Conservation (phyloP, 352 stramenopile species). For the Globisporangium carolinianum region DNA sequence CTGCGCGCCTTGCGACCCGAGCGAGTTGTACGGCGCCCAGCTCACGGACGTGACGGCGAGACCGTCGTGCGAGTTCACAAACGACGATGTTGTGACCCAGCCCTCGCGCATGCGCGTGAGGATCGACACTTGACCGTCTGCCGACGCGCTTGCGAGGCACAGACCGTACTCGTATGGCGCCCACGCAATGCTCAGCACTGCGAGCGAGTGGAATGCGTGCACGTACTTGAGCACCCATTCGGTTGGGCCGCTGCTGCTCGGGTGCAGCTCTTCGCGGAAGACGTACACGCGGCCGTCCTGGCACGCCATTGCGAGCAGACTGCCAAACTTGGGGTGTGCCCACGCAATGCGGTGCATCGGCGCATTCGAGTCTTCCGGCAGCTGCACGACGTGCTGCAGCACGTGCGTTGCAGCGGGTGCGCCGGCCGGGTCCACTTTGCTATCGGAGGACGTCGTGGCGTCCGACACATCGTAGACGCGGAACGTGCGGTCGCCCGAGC, state of each 20-base stretch:
- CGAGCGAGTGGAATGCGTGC: constrained; percentile 60
- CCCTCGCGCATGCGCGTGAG: constrained; percentile 76
- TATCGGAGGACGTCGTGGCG: constrained; percentile 21
- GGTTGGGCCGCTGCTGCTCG: constrained; percentile 43
- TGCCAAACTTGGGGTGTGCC: constrained; percentile 83
- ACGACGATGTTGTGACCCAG: constrained; percentile 73
- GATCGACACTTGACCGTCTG: constrained; percentile 80
- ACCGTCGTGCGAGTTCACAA: constrained; percentile 68
- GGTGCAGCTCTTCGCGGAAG: constrained; percentile 72
- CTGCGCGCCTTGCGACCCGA: constrained; percentile 60
- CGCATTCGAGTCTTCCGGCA: constrained; percentile 57
- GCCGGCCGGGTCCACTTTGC: constrained; percentile 2
- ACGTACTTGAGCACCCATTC: constrained; percentile 76
- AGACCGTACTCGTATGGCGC: constrained; percentile 84
- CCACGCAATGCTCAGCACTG: constrained; percentile 79
- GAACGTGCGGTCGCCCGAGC: constrained; percentile 79
- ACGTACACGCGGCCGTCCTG: constrained; percentile 83
- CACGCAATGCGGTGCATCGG: constrained; percentile 76
- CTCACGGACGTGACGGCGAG: constrained; percentile 73
- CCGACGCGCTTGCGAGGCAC: constrained; percentile 68
- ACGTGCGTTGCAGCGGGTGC: constrained; percentile 11
- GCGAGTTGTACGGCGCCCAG: constrained; percentile 84
- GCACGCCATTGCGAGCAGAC: constrained; percentile 63
- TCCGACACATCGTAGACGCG: constrained; percentile 76
- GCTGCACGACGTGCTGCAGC: constrained; percentile 58